Evolutionary conservation across 345 rosid genomes (phyloP).

Genomic region (Brassica napus): DNA sequence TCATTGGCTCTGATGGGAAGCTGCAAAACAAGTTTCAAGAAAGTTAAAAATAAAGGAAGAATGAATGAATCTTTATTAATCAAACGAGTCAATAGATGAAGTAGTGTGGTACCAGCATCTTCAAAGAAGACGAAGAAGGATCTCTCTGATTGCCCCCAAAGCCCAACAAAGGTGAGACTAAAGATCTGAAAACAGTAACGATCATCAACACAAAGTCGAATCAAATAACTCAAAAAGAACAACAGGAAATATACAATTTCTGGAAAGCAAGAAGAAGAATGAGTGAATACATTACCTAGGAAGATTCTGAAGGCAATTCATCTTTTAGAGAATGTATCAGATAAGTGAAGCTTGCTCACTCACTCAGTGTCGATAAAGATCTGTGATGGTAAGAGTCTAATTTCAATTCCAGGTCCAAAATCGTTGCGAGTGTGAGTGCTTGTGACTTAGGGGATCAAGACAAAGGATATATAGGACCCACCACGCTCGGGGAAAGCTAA

Average conservation of each 20-base stretch:
- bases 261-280: background rate
- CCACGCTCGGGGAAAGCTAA: conserved; percentile 23
- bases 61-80: background rate
- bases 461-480: conserved; percentile 18
- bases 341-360: background rate
- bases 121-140: conserved; percentile 38
- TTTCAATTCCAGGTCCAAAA: conserved; percentile 1
- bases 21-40: conserved; percentile 42
- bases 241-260: background rate
- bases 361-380: background rate
- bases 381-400: background rate
- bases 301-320: conserved; percentile 68
- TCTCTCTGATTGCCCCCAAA: conserved; percentile 47
- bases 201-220: background rate
- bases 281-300: conserved; percentile 44
- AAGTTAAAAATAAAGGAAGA: background rate
- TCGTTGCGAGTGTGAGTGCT: background rate
- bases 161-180: conserved; percentile 48
- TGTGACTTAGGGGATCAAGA: conserved; percentile 9
- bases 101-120: conserved; percentile 33
- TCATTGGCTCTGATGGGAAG: conserved; percentile 41
- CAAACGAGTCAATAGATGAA: background rate
- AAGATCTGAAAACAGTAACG: conserved; percentile 49
- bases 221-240: background rate
- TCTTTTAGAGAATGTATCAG: background rate